These are phyloP conservation scores for Penicillium roqueforti DNA, from an alignment of 495 filamentous ascomycete species.

Conservation along the genomic window DNA sequence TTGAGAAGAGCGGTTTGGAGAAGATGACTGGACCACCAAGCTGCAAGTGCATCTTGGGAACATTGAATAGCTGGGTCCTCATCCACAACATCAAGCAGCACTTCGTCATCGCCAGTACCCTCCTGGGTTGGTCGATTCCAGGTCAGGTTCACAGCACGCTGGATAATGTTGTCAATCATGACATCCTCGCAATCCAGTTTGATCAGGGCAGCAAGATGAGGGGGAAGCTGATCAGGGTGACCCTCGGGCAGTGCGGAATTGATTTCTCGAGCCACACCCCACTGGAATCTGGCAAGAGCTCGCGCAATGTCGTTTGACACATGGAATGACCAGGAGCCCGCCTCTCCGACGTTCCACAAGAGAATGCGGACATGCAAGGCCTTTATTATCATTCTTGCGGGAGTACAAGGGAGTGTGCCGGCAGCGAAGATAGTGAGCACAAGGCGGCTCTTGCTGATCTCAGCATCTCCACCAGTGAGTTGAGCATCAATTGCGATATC, in stretches of 20 bases:
- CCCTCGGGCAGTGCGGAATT: conserved; percentile 56
- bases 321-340: conserved; percentile 55
- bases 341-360: conserved; percentile 70
- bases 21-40: conserved; percentile 82
- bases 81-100: conserved; percentile 77
- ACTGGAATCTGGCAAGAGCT: conserved; percentile 67
- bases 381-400: conserved; percentile 83
- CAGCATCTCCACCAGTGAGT: conserved; percentile 85
- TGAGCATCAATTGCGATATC: conserved; percentile 92
- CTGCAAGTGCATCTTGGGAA: conserved; percentile 82
- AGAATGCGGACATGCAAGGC: conserved; percentile 86
- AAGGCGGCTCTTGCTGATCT: conserved; percentile 83
- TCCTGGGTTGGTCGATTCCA: conserved; percentile 77
- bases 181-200: conserved; percentile 76
- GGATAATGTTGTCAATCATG: conserved; percentile 68
- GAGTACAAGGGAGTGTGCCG: conserved; percentile 79
- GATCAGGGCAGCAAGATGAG: conserved; percentile 68
- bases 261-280: conserved; percentile 71
- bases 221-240: conserved; percentile 62
- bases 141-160: conserved; percentile 85
- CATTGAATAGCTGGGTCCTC: conserved; percentile 83
- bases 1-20: conserved; percentile 65
- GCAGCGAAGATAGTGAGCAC: conserved; percentile 85
- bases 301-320: conserved; percentile 62
- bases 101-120: conserved; percentile 56